These are phyloP conservation scores for Trametes hirsuta DNA, from an alignment of 1,284 basidiomycete genomes.

Conservation along the genomic window DNA sequence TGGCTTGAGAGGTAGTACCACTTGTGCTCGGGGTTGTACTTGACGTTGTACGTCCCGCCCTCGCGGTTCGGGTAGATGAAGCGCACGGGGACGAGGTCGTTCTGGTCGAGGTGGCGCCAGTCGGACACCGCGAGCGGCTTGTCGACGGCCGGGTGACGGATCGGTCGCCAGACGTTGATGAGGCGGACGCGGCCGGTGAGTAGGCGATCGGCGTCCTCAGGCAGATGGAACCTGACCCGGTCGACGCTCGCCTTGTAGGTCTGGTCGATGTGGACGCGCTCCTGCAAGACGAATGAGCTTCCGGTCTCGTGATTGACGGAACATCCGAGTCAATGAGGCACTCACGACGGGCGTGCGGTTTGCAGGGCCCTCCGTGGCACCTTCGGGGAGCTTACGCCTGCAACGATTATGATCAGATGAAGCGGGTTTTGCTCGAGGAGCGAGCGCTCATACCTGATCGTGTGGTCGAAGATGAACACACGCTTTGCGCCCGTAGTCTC, in stretches of 20 bases:
- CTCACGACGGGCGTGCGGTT: background rate
- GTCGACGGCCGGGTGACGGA: background rate
- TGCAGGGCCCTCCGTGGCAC: background rate
- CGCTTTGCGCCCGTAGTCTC: constrained; percentile 43
- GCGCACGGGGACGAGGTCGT: constrained; percentile 1
- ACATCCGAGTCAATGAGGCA: background rate
- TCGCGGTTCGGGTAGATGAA: background rate
- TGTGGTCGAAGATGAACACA: constrained; percentile 42
- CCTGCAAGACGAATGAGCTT: background rate
- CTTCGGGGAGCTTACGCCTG: background rate
- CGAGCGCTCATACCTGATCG: background rate
- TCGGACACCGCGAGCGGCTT: constrained; percentile 2
- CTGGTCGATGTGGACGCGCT: background rate
- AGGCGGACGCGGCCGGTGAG: background rate
- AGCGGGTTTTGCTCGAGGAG: background rate
- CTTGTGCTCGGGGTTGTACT: background rate
- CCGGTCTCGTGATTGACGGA: background rate
- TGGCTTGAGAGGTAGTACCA: constrained; percentile 3
- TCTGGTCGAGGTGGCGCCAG: background rate
- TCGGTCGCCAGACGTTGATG: constrained; percentile 3
- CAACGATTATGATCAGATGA: background rate
- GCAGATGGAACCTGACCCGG: background rate
- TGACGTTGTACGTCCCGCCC: constrained; percentile 1
- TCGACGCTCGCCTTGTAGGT: background rate
- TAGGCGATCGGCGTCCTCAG: background rate